These are phyloP conservation scores for Penicillium malachiteum DNA, from an alignment of 495 filamentous ascomycete genomes.

Conservation along the genomic window DNA sequence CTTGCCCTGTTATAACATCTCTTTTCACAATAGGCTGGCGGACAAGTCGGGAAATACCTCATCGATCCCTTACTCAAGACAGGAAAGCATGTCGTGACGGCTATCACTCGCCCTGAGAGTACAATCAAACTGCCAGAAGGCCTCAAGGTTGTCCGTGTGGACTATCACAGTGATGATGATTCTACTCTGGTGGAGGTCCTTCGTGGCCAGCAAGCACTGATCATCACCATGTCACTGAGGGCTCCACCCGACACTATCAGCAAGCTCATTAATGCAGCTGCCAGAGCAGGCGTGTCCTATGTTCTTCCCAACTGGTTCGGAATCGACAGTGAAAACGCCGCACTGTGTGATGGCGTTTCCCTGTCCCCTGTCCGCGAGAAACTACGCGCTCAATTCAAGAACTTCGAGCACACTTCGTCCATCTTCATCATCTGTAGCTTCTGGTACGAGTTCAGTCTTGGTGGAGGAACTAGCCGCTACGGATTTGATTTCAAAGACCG, in stretches of 20 bases:
- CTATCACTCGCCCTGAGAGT: constrained; percentile 48
- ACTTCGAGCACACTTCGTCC: too few species aligned
- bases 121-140: constrained; percentile 40
- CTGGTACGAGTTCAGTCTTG: constrained; percentile 56
- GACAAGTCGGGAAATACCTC: constrained; percentile 22
- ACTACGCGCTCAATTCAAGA: too few species aligned
- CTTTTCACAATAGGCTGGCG: neutral
- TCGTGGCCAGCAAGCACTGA: constrained; percentile 53
- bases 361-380: too few species aligned
- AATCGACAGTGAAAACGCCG: too few species aligned
- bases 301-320: constrained; percentile 56
- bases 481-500: constrained; percentile 47
- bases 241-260: constrained; percentile 42
- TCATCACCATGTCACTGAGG: constrained; percentile 54
- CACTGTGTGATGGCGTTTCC: too few species aligned
- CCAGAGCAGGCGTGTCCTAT: constrained; percentile 57
- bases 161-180: constrained; percentile 47
- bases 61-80: constrained; percentile 46
- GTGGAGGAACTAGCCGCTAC: constrained; percentile 24
- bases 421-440: constrained; percentile 23
- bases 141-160: constrained; percentile 37
- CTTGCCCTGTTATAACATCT: neutral
- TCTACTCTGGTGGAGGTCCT: constrained; percentile 44
- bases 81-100: constrained; percentile 53
- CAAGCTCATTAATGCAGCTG: constrained; percentile 58